Evolutionary conservation across 2,329 filamentous ascomycete species (phyloP).

Genomic region (Leptographium radiaticola): DNA sequence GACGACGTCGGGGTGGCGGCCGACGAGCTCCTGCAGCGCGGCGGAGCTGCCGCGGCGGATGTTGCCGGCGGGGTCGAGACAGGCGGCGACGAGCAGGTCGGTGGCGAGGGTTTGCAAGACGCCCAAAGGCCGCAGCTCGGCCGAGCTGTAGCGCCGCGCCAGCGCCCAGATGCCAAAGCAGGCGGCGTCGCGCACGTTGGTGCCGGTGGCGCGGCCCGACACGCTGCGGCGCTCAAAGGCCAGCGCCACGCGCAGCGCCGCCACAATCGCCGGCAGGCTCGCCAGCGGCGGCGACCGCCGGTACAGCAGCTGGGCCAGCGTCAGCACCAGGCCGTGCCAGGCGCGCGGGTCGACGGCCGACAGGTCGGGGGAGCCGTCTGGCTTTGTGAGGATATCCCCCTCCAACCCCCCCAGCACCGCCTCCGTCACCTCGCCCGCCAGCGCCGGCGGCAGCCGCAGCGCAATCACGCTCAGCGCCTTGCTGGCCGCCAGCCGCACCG

Average conservation of each 20-base stretch:
- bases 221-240: slow-evolving; percentile 80
- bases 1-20: slow-evolving; percentile 79
- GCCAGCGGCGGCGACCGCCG: slow-evolving; percentile 62
- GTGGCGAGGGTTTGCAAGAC: slow-evolving; percentile 45
- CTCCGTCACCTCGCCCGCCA: slow-evolving; percentile 79
- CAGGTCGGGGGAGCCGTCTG: slow-evolving; percentile 38
- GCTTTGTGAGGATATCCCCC: slow-evolving; percentile 38
- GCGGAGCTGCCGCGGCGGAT: slow-evolving; percentile 87
- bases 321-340: slow-evolving; percentile 89
- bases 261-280: slow-evolving; percentile 60
- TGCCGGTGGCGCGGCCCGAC: slow-evolving; percentile 73
- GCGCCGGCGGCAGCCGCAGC: slow-evolving; percentile 61
- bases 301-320: slow-evolving; percentile 76
- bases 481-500: slow-evolving; percentile 78
- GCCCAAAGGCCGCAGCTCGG: slow-evolving; percentile 56
- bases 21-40: slow-evolving; percentile 85
- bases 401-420: slow-evolving; percentile 63
- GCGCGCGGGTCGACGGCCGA: slow-evolving; percentile 65
- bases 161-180: slow-evolving; percentile 95
- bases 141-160: slow-evolving; percentile 71
- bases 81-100: slow-evolving; percentile 69
- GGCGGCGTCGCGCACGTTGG: slow-evolving; percentile 86
- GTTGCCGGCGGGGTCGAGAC: slow-evolving; percentile 81
- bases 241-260: slow-evolving; percentile 64
- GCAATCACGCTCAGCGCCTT: slow-evolving; percentile 85